Conservation (phyloP, 805 yeast species). For the Cyberlindnera euphorbiae region DNA sequence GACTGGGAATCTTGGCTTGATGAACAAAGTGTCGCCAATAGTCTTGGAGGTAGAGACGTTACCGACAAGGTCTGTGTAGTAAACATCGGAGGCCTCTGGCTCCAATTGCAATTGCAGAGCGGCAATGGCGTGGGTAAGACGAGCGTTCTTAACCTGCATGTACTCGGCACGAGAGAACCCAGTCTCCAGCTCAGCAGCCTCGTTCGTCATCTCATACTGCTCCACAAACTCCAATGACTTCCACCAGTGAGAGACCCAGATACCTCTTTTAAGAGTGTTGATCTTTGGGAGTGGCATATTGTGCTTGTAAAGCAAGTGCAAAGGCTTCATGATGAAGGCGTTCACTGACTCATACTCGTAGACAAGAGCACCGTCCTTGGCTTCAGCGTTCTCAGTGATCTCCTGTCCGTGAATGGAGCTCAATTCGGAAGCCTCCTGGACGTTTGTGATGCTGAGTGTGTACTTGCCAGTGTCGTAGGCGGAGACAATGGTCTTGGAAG, state of each 20-base stretch:
- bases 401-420: conserved; percentile 23
- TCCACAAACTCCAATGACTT: conserved; percentile 73
- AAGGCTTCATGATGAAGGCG: conserved; percentile 44
- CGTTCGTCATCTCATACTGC: conserved; percentile 73
- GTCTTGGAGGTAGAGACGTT: conserved; percentile 75
- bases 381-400: conserved; percentile 33
- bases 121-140: conserved; percentile 54
- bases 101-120: conserved; percentile 56
- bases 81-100: conserved; percentile 54
- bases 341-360: conserved; percentile 53
- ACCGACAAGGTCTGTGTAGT: conserved; percentile 87
- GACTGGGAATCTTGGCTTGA: conserved; percentile 89
- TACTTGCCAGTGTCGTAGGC: conserved; percentile 54
- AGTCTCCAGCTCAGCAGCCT: conserved; percentile 59
- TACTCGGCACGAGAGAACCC: conserved; percentile 83
- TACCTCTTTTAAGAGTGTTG: conserved; percentile 57
- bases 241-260: conserved; percentile 90
- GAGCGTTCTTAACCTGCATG: conserved; percentile 50
- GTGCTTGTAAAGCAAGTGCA: conserved; percentile 58
- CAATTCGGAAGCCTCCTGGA: conserved; percentile 43
- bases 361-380: conserved; percentile 36
- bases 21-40: conserved; percentile 36
- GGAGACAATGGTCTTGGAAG: conserved; percentile 53
- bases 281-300: conserved; percentile 62
- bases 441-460: conserved; percentile 40